A percentile compares a stretch with the other conserved stretches of the same genome.
Evolutionary conservation across 1,284 basidiomycete genomes (phyloP).

Genomic region (Blastosporella zonata): DNA sequence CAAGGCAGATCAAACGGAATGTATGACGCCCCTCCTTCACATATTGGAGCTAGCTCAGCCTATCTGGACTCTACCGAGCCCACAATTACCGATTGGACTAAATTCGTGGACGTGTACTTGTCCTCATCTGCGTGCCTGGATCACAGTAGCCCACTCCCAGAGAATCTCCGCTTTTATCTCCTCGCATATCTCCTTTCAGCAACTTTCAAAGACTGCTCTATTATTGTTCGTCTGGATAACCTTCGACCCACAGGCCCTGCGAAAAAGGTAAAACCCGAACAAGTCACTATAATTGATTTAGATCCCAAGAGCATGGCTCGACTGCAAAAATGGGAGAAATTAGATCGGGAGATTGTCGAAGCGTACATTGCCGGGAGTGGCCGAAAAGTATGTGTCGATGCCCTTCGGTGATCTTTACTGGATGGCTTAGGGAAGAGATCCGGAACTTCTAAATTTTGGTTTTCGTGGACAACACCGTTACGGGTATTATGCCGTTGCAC

Average conservation of each 20-base stretch:
- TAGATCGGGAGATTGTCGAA: slow-evolving; percentile 70
- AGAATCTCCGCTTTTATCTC: slow-evolving; percentile 55
- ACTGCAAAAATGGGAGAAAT: slow-evolving; percentile 67
- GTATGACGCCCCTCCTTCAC: slow-evolving; percentile 21
- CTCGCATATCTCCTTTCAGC: slow-evolving; percentile 83
- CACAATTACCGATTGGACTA: slow-evolving; percentile 52
- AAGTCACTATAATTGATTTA: slow-evolving; percentile 78
- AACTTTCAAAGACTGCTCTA: slow-evolving; percentile 95
- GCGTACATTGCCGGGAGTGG: slow-evolving; percentile 36
- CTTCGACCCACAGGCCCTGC: slow-evolving; percentile 19
- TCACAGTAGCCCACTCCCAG: slow-evolving; percentile 36
- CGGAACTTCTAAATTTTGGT: too few relatives aligned
- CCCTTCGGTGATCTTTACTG: too few relatives aligned
- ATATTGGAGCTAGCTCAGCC: slow-evolving; percentile 29
- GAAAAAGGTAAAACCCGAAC: slow-evolving; percentile 26
- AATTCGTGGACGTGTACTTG: slow-evolving; percentile 57
- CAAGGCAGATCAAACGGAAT: slow-evolving; percentile 12
- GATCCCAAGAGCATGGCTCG: slow-evolving; percentile 77
- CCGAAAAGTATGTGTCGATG: slow-evolving; percentile 41
- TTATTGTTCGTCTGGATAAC: slow-evolving; percentile 62
- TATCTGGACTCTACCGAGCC: slow-evolving; percentile 40
- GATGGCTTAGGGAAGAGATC: too few relatives aligned
- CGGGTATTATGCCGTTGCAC: too few relatives aligned
- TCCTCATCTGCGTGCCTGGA: slow-evolving; percentile 31
- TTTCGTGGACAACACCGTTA: too few relatives aligned